Conservation (phyloP, 2,329 filamentous ascomycete genomes). For the Calonectria crousiana region DNA sequence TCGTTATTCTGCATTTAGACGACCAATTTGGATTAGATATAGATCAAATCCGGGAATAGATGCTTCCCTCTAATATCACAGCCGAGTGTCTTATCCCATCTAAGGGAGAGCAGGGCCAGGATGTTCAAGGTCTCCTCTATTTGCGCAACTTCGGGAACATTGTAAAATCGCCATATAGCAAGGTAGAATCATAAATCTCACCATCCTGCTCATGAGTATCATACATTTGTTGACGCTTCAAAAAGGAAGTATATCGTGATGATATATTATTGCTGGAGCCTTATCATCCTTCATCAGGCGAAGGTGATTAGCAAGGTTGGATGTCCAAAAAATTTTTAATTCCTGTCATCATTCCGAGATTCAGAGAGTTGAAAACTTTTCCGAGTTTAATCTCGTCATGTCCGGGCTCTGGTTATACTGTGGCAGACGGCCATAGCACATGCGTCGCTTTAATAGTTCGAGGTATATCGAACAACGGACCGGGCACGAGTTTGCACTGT, state of each 20-base stretch:
- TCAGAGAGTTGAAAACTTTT: constrained; percentile 10
- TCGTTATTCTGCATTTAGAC: background rate
- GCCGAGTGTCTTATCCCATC: background rate
- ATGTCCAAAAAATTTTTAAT: constrained; percentile 51
- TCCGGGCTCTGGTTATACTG: background rate
- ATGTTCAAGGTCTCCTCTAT: background rate
- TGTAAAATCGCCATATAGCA: background rate
- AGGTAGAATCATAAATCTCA: background rate
- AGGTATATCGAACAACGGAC: background rate
- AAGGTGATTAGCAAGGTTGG: constrained; percentile 57
- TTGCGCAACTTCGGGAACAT: background rate
- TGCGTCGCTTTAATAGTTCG: background rate
- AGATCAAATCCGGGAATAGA: background rate
- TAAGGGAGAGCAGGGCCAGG: background rate
- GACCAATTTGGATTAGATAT: background rate
- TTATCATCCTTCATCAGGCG: constrained; percentile 53
- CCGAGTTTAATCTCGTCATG: background rate
- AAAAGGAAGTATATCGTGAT: constrained; percentile 53
- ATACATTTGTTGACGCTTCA: constrained; percentile 31
- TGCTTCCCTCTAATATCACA: background rate
- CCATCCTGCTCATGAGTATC: no score
- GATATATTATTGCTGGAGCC: constrained; percentile 54
- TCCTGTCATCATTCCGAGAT: constrained; percentile 48
- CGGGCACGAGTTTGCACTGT: background rate
- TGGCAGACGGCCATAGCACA: background rate